Conservation (phyloP, 1,139 yeast species). For the Diutina catenulata region DNA sequence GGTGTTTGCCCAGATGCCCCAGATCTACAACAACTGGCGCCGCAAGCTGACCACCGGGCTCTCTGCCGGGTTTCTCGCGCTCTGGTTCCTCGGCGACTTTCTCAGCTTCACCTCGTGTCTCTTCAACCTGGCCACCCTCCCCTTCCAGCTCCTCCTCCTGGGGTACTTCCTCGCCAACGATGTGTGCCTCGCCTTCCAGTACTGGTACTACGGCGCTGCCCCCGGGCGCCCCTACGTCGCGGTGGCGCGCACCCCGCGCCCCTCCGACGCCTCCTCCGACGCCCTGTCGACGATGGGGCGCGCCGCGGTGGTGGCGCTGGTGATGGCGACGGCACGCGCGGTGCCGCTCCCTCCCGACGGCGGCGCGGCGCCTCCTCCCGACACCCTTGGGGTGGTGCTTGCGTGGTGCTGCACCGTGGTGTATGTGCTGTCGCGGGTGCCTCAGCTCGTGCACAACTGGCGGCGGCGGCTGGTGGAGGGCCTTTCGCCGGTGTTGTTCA, state of each 20-base stretch:
- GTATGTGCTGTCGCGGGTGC: conserved; percentile 71
- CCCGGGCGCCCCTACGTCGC: neutral
- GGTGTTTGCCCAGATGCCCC: conserved; percentile 86
- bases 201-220: conserved; percentile 44
- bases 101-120: conserved; percentile 73
- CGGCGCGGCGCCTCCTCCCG: conserved; percentile 12
- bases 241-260: conserved; percentile 1
- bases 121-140: conserved; percentile 56
- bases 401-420: conserved; percentile 79
- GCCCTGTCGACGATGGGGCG: conserved; percentile 2
- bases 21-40: conserved; percentile 61
- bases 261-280: neutral
- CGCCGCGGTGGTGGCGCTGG: conserved; percentile 18
- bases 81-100: conserved; percentile 82
- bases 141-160: conserved; percentile 68
- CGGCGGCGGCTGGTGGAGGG: conserved; percentile 75
- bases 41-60: conserved; percentile 80
- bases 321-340: conserved; percentile 9
- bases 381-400: conserved; percentile 36
- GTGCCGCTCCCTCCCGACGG: conserved; percentile 14
- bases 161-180: conserved; percentile 69
- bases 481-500: conserved; percentile 65
- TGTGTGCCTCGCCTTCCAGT: conserved; percentile 59
- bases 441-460: conserved; percentile 73
- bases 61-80: conserved; percentile 58